phyloP scores from a whole-genome alignment of 441 rosid species.

The Pelargonium myrrhifolium region DNA sequence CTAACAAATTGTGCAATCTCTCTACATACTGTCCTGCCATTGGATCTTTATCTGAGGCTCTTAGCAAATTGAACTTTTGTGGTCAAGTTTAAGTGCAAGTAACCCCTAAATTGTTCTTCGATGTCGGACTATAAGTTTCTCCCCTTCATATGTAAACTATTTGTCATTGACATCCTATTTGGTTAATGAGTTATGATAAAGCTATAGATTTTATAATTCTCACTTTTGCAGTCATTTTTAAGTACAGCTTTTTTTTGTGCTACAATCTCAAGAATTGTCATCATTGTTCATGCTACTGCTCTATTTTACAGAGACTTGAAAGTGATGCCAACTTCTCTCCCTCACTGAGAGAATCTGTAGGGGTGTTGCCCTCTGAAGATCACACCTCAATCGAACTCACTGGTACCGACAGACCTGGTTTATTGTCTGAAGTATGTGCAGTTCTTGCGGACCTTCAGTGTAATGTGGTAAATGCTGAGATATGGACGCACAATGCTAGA shows the following conservation, averaged over 20 bases:
- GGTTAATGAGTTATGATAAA: too few relatives aligned
- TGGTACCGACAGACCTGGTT: constrained; percentile 81
- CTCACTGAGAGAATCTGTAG: constrained; percentile 60
- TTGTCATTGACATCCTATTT: too few relatives aligned
- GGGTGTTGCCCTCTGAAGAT: constrained; percentile 76
- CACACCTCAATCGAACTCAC: constrained; percentile 80
- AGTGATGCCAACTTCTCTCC: constrained; percentile 52
- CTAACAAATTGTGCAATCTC: neutral
- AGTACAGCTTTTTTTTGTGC: neutral
- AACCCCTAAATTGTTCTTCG: too few relatives aligned
- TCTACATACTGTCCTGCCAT: too few relatives aligned
- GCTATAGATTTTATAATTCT: too few relatives aligned
- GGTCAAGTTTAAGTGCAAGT: too few relatives aligned
- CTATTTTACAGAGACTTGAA: constrained; percentile 60
- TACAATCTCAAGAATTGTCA: neutral
- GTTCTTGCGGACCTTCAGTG: constrained; percentile 72
- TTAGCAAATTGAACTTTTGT: too few relatives aligned
- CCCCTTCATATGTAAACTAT: too few relatives aligned
- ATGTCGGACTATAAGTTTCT: too few relatives aligned
- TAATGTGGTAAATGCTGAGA: constrained; percentile 79
- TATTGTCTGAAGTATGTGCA: constrained; percentile 86
- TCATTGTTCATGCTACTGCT: constrained; percentile 12
- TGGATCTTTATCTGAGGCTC: too few relatives aligned
- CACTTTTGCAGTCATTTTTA: neutral
- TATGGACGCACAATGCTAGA: constrained; percentile 90